Base-by-base conservation (phyloP, 2,329 filamentous ascomycete genomes). In the Exophiala aquamarina region DNA sequence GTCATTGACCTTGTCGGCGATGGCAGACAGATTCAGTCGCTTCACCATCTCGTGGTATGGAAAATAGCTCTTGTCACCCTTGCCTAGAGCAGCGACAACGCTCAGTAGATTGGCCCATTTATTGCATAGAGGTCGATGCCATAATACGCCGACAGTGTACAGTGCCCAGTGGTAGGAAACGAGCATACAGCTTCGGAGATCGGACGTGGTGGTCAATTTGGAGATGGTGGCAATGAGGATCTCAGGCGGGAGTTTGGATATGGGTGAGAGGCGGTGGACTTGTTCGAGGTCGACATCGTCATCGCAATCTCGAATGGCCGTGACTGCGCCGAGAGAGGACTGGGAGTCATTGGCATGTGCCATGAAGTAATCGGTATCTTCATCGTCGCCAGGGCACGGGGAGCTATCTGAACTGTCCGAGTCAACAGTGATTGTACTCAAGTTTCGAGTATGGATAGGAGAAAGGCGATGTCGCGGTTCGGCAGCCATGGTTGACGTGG, bases 111-210 rank as follows among this genome's bases (percentile, higher is more conserved):
- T 90, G 10, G 77, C 70, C 87, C 89, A 96, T 59, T 83, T 89
- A 61, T 86, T 90, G 71, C 93, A 97, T 20, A 89, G 84, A 1
- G 93, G 93, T 31, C 93, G 81, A 67, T 96, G 91, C 93, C 93
- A 98, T 17, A 98, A 77, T 56, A 95, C 79, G 55, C 93, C 92
- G 58, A 97, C 93, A 41, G 87, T 86, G 64, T 96, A 96, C 54
- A 86, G 78, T 20, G 93, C 87, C 93, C 93, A 98, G 54, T 86
- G 82, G 68, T 90, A 91, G 63, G 86, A 96, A n/a, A 95, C 91
- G 56, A 93, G 76, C 87, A 97, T 91, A 69, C 88, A 94, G 68
- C 84, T 85, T 58, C 89, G 79, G 59, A 96, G 78, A 63, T 98
- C 92, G 35, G 76, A 72, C 2, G 90, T 79, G 10, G 79, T 82